Base-by-base conservation (phyloP, 305 asterid genomes). In the Fraxinus greggii region DNA sequence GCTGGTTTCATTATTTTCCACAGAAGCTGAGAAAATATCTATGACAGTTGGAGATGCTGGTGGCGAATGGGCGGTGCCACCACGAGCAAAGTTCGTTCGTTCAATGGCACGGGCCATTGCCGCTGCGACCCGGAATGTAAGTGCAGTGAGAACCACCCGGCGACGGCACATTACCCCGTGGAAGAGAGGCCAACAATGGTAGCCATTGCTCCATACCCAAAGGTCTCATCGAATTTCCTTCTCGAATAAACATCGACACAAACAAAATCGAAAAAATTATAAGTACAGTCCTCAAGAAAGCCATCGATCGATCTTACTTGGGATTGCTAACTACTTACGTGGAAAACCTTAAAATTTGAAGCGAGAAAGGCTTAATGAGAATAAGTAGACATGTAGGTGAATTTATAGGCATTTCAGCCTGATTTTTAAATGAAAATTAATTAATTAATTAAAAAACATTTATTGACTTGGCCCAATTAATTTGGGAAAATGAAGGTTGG, bases 91-190 rank as follows among this genome's bases (percentile, higher is more conserved):
- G 82, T 85, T 81, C 74, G 40, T 76, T 48, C 86, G 4, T 45
- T 56, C 73, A 76, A 32, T 4, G 82, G 80, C 88, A 85, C 10
- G 29, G 1, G 33, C 7, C 72, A 13, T 72, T 56, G 5, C 81
- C 23, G 29, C 81, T 76, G 4, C 19, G 19, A 6, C 83, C 76
- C 3, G 88, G 88, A 74, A 83, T 80, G 65, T 83, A 73, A 56
- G 85, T 80, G 85, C 88, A 83, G 15, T 76, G 5, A 12, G 88
- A 83, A 31, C 81, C 56, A 1, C 61, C 40, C 0, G 85, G 76
- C 4, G 81, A 42, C 3, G 83, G 81, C 76, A 78, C 74, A 0
- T 77, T 74, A 13, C 87, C 87, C 51, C 80, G 72, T 70, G 87
- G 87, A 36, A 85, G 83, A 35, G 85, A 74, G 29, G 76, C 83